These are phyloP conservation scores for Platismatia glauca DNA, from an alignment of 495 filamentous ascomycete genomes.

Conservation along the genomic window DNA sequence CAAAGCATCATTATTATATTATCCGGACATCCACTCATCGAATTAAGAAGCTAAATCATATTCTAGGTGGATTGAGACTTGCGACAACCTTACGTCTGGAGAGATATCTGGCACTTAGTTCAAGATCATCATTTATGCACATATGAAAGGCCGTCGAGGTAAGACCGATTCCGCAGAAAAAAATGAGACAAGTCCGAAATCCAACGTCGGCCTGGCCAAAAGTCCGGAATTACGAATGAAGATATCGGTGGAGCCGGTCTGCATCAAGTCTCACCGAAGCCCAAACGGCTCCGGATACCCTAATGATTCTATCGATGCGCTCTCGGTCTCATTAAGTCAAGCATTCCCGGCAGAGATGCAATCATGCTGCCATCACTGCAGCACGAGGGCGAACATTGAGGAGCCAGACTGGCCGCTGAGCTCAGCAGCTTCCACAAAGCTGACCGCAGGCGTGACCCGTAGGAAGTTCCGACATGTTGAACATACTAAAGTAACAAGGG, in stretches of 20 bases:
- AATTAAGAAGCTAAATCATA: background rate
- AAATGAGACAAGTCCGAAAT: background rate
- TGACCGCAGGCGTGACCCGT: background rate
- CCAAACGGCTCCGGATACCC: conserved; percentile 1
- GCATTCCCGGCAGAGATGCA: background rate
- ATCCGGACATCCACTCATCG: background rate
- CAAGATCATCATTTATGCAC: background rate
- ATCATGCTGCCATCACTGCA: background rate
- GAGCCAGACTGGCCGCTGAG: background rate
- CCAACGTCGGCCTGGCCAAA: background rate
- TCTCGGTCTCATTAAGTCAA: background rate
- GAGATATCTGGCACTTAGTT: background rate
- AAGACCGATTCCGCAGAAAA: background rate
- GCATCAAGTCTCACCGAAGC: background rate
- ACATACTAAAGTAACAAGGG: too few relatives aligned
- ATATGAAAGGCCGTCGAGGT: background rate
- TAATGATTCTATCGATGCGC: background rate
- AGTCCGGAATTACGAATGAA: background rate
- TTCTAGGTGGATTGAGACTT: too few relatives aligned
- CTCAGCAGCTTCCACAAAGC: background rate
- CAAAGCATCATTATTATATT: background rate
- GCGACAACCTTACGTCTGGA: background rate
- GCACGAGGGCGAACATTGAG: background rate
- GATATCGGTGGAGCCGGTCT: background rate
- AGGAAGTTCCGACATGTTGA: background rate